Evolutionary conservation across 2,329 filamentous ascomycete species (phyloP), one percentile per base, ranked within the genome.

Genomic region (Aspergillus sp.): DNA sequence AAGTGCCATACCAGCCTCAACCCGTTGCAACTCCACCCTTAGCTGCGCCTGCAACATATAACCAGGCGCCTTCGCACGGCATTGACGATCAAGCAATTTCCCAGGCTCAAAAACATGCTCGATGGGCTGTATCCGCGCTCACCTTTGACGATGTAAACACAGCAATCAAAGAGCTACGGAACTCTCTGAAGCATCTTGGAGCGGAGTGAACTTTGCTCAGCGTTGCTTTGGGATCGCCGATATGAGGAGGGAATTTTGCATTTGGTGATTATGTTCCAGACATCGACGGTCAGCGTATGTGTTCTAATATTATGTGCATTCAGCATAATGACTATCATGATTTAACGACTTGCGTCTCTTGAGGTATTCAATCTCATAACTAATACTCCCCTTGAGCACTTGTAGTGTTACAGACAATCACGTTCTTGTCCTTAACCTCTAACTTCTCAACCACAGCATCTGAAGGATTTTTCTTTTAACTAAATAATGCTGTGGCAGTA

Each of bases 111-210:
- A 99, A 98, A 72, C 95, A 98, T 77, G 93, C 93, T 2, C 92
- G 91, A 68, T 99, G 91, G 91, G 95, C 95, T 0, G 96, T 98
- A 42, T 97, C 93, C 11, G 95, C 95, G 0, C 78, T 99, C 48
- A 96, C 97, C 67, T 99, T 99, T 74, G 95, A 99, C 65, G 95
- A 99, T 71, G 89, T 96, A 2, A 82, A 88, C 1, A 99, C 95
- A 0, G 95, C 95, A 0, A 87, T 98, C 4, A 87, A 88, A 68
- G 93, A 99, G 70, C 74, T 99, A 60, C 85, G 85, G 52, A 86
- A 85, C 58, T 95, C 95, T 3, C 76, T 99, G 61, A 79, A 83
- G 55, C 77, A 81, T 17, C 76, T 97, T 48, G 91, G 91, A 2
- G 89, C 86, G 12, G 77, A 77, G 38, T 88, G 68, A 74, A 20